A percentile compares a stretch with the other conserved stretches of the same genome.
Conservation (phyloP, 208 protist genomes). For the Leptomonas seymouri region DNA sequence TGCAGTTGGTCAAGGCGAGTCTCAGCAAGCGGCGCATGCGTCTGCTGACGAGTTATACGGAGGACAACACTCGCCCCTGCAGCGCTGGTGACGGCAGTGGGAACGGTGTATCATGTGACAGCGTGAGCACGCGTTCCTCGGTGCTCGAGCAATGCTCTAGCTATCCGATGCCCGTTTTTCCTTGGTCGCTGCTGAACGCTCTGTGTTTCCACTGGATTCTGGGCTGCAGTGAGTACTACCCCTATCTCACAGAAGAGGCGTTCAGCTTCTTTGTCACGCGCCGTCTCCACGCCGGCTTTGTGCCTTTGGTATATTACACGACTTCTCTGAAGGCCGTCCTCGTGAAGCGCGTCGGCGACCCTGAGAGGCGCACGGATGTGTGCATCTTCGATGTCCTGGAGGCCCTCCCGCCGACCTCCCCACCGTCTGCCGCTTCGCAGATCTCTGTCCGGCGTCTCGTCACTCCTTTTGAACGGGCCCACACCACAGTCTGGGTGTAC, state of each 20-base stretch:
- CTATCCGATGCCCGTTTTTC: slow-evolving; percentile 32
- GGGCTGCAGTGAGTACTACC: slow-evolving; percentile 44
- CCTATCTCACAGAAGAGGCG: slow-evolving; percentile 37
- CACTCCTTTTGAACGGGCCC: slow-evolving; percentile 35
- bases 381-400: slow-evolving; percentile 62
- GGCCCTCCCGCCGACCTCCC: slow-evolving; percentile 1
- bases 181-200: slow-evolving; percentile 56
- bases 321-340: slow-evolving; percentile 53
- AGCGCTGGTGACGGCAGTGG: not conserved
- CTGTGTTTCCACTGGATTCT: slow-evolving; percentile 63
- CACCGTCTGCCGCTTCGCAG: slow-evolving; percentile 13
- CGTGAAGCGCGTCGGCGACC: slow-evolving; percentile 20
- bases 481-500: slow-evolving; percentile 23
- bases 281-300: slow-evolving; percentile 57
- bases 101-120: not conserved
- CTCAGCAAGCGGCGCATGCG: slow-evolving; percentile 40
- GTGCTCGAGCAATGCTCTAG: slow-evolving; percentile 13
- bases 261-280: slow-evolving; percentile 66
- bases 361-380: slow-evolving; percentile 15
- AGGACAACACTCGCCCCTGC: slow-evolving; percentile 16
- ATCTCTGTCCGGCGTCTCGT: slow-evolving; percentile 36
- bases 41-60: slow-evolving; percentile 42
- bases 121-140: not conserved
- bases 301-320: slow-evolving; percentile 50
- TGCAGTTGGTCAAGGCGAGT: slow-evolving; percentile 44